Conservation (phyloP, 768 basidiomycete genomes). For the Phallus indusiatus region DNA sequence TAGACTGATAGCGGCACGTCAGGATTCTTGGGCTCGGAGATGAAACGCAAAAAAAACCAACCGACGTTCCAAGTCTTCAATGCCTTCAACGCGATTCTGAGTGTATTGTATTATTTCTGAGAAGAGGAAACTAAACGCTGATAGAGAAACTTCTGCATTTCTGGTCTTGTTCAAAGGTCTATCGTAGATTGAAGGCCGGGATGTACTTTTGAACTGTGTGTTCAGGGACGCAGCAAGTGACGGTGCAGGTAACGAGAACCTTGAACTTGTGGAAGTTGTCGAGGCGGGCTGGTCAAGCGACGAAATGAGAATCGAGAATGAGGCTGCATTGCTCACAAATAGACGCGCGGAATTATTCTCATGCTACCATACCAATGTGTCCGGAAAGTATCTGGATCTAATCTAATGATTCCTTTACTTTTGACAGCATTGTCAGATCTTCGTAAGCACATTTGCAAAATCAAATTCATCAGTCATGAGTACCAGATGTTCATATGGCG, state of each 20-base stretch:
- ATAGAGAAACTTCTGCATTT: slow-evolving; percentile 69
- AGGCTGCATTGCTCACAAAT: background rate
- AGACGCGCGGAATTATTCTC: too few relatives aligned
- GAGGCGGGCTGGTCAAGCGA: slow-evolving; percentile 34
- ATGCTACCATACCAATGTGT: too few relatives aligned
- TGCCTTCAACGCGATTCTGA: slow-evolving; percentile 88
- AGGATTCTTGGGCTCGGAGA: background rate
- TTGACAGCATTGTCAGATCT: too few relatives aligned
- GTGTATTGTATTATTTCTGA: slow-evolving; percentile 93
- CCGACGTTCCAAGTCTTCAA: slow-evolving; percentile 93
- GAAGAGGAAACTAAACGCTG: slow-evolving; percentile 85
- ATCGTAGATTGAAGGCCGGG: slow-evolving; percentile 79
- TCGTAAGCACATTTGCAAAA: too few relatives aligned
- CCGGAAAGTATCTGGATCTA: too few relatives aligned
- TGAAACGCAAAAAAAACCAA: slow-evolving; percentile 26
- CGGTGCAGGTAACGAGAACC: slow-evolving; percentile 57
- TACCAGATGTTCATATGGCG: too few relatives aligned
- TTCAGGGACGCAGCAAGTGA: slow-evolving; percentile 29
- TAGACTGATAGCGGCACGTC: slow-evolving; percentile 38
- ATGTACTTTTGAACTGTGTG: slow-evolving; percentile 16
- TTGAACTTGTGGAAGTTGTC: slow-evolving; percentile 45
- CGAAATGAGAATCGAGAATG: slow-evolving; percentile 15
- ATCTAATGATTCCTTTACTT: too few relatives aligned
- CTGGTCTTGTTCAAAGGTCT: slow-evolving; percentile 82
- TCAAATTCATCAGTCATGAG: too few relatives aligned